Conservation (phyloP, 345 rosid species). For the Populus alba region DNA sequence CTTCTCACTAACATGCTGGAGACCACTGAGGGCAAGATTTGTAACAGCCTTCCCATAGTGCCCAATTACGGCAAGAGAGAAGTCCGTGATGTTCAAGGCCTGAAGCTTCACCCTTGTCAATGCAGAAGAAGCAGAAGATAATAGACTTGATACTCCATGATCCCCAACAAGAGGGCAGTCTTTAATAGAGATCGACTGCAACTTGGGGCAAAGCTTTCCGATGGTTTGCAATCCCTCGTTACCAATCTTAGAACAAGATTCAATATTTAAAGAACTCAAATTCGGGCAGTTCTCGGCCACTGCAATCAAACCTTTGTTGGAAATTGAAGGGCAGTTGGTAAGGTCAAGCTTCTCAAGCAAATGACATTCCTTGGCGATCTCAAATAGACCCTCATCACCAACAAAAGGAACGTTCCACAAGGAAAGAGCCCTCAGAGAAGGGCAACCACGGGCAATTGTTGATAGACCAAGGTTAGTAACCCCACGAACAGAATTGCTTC, state of each 20-base stretch:
- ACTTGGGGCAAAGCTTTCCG: slow-evolving; percentile 50
- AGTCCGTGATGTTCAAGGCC: slow-evolving; percentile 65
- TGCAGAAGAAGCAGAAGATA: slow-evolving; percentile 45
- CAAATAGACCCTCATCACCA: slow-evolving; percentile 53
- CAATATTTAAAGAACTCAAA: slow-evolving; percentile 50
- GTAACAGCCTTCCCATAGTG: slow-evolving; percentile 60
- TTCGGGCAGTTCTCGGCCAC: slow-evolving; percentile 58
- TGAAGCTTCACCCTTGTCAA: slow-evolving; percentile 63
- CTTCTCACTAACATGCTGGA: slow-evolving; percentile 57
- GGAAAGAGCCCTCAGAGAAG: slow-evolving; percentile 60
- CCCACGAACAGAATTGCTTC: slow-evolving; percentile 46
- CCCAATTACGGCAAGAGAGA: slow-evolving; percentile 71
- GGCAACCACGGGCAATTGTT: slow-evolving; percentile 57
- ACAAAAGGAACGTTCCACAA: slow-evolving; percentile 62
- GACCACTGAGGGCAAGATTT: slow-evolving; percentile 44
- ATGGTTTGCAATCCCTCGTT: slow-evolving; percentile 63
- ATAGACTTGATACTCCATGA: slow-evolving; percentile 57
- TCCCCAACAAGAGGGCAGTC: slow-evolving; percentile 74
- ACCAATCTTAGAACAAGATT: slow-evolving; percentile 56
- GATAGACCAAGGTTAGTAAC: slow-evolving; percentile 58
- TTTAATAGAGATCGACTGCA: slow-evolving; percentile 56
- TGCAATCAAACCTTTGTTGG: slow-evolving; percentile 59
- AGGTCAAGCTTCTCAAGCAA: slow-evolving; percentile 70
- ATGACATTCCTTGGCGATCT: slow-evolving; percentile 57
- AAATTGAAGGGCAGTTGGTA: slow-evolving; percentile 51